Percentiles rank a stretch among this genome's conserved stretches.
These are phyloP conservation scores for Paecilomyces variotii DNA, from an alignment of 2,329 filamentous ascomycete species.

Conservation along the genomic window DNA sequence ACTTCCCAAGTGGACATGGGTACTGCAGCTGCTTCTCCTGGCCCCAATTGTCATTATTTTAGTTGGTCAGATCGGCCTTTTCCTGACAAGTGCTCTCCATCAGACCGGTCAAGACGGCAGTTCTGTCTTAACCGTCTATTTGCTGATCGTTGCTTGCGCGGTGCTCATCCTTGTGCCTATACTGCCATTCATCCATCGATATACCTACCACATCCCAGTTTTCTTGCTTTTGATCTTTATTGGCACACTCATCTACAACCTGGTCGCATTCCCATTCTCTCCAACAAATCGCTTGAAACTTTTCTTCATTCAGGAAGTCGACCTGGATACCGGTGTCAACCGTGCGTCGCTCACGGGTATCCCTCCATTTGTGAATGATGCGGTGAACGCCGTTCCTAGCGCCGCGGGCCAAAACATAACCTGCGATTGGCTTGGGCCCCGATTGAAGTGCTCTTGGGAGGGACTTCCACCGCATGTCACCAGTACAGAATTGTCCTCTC, in stretches of 20 bases:
- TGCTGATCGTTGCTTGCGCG: conserved; percentile 59
- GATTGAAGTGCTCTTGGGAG: conserved; percentile 60
- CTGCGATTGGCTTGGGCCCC: conserved; percentile 42
- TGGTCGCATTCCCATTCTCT: conserved; percentile 83
- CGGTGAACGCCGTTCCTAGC: conserved; percentile 64
- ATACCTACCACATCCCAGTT: conserved; percentile 72
- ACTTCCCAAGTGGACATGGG: conserved; percentile 78
- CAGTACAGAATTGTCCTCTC: conserved; percentile 20
- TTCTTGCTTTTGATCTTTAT: conserved; percentile 66
- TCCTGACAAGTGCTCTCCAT: conserved; percentile 62
- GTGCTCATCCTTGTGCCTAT: conserved; percentile 67
- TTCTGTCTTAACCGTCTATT: conserved; percentile 61
- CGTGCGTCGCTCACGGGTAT: conserved; percentile 62
- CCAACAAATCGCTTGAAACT: conserved; percentile 71
- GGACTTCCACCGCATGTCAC: conserved; percentile 61
- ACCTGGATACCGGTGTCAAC: conserved; percentile 66
- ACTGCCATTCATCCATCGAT: conserved; percentile 77
- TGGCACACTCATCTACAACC: conserved; percentile 75
- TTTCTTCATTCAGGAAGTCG: conserved; percentile 74
- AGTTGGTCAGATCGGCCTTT: conserved; percentile 65
- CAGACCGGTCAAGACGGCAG: conserved; percentile 84
- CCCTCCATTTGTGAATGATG: conserved; percentile 56
- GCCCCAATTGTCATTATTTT: conserved; percentile 72
- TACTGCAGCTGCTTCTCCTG: conserved; percentile 73
- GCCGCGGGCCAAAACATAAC: conserved; percentile 53